Conservation (phyloP, 176 grass and related monocot genomes). For the Phyllostachys edulis region DNA sequence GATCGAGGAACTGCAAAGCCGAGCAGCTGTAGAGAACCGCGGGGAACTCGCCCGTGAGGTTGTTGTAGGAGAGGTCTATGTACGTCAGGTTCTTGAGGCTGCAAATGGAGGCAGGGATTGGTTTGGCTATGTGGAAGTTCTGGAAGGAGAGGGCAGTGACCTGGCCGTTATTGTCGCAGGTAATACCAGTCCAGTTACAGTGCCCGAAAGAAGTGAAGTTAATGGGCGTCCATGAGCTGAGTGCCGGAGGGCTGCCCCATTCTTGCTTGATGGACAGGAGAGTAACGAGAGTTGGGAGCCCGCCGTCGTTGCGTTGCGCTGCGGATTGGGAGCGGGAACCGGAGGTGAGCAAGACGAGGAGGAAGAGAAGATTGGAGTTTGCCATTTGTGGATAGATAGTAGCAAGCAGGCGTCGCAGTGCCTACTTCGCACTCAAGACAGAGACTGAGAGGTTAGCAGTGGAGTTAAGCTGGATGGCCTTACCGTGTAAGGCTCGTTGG, state of each 20-base stretch:
- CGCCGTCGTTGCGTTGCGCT: background rate
- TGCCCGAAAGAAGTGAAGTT: background rate
- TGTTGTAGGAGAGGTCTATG: constrained; percentile 49
- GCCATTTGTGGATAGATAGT: too few relatives aligned
- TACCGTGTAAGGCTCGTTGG: too few relatives aligned
- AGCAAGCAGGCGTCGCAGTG: too few relatives aligned
- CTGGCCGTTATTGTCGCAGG: constrained; percentile 5
- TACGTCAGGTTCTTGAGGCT: constrained; percentile 21
- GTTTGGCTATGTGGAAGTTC: background rate
- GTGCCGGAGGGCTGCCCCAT: constrained; percentile 36
- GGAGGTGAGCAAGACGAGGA: too few relatives aligned
- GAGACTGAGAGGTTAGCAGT: too few relatives aligned
- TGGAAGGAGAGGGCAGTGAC: constrained; percentile 2
- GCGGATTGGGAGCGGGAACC: background rate
- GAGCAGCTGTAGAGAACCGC: constrained; percentile 35
- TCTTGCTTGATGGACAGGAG: constrained; percentile 34
- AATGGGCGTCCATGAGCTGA: constrained; percentile 41
- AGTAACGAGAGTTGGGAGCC: background rate
- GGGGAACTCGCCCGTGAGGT: constrained; percentile 27
- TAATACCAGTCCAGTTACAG: constrained; percentile 43
- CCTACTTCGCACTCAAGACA: too few relatives aligned
- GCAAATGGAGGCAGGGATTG: constrained; percentile 39
- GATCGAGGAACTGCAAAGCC: constrained; percentile 4
- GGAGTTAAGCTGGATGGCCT: too few relatives aligned
- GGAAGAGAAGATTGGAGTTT: too few relatives aligned